A percentile compares a stretch with the other conserved stretches of the same genome.
Conservation (phyloP, 1,284 basidiomycete genomes). For the Polyporus tsugae region DNA sequence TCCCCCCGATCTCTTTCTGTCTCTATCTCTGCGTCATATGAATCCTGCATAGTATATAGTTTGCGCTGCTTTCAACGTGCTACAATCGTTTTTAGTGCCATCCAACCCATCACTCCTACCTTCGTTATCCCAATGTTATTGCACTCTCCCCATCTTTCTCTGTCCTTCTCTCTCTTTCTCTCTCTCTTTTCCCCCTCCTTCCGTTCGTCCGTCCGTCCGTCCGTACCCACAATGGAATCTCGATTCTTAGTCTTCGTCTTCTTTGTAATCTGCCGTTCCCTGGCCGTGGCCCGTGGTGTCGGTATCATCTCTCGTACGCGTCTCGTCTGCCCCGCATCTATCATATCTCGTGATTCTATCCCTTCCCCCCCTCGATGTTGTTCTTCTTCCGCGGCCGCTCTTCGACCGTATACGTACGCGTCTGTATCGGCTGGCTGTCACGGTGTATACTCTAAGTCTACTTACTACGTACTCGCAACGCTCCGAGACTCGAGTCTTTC, state of each 20-base stretch:
- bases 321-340: not conserved
- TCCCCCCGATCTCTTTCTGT: not conserved
- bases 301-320: not conserved
- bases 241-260: not conserved
- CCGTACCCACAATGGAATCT: slow-evolving; percentile 1
- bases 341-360: not conserved
- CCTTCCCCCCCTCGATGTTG: too few species aligned
- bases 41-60: slow-evolving; percentile 8
- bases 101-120: not conserved
- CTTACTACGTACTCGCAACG: too few species aligned
- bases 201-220: not conserved
- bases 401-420: too few species aligned
- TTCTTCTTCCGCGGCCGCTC: too few species aligned
- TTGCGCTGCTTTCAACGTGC: slow-evolving; percentile 4
- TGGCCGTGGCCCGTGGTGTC: not conserved
- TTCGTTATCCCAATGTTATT: not conserved
- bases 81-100: not conserved
- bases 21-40: not conserved
- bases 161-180: too few species aligned
- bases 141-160: not conserved
- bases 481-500: too few species aligned
- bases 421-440: too few species aligned
- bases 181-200: not conserved
- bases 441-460: too few species aligned
- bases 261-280: not conserved